phyloP scores from a whole-genome alignment of 345 rosid species.

The Arabis alpina region DNA sequence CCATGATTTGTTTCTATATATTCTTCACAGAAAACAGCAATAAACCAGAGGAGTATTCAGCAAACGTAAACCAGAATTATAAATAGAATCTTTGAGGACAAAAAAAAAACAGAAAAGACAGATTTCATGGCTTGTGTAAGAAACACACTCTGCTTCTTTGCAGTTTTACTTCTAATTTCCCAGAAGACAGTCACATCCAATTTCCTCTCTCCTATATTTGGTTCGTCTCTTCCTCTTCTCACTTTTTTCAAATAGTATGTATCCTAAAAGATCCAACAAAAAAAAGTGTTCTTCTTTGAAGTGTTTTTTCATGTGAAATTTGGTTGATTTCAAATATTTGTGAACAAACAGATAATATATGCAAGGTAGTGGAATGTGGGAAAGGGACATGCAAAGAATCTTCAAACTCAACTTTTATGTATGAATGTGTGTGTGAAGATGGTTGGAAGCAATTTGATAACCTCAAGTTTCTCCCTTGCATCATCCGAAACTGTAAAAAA shows the following conservation, averaged over 20 bases:
- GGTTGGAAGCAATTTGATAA: constrained; percentile 74
- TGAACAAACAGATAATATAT: constrained; percentile 49
- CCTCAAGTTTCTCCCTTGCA: constrained; percentile 83
- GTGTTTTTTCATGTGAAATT: constrained; percentile 16
- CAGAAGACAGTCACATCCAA: constrained; percentile 43
- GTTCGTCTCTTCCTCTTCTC: constrained; percentile 32
- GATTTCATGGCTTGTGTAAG: constrained; percentile 42
- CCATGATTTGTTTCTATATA: too few relatives aligned
- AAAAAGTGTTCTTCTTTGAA: neutral
- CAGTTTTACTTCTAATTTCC: constrained; percentile 35
- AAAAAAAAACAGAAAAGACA: constrained; percentile 2
- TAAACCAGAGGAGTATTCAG: too few relatives aligned
- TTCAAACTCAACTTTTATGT: constrained; percentile 40
- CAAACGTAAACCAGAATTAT: too few relatives aligned
- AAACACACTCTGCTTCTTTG: constrained; percentile 33
- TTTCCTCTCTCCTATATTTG: constrained; percentile 45
- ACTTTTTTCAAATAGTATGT: neutral
- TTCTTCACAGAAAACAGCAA: too few relatives aligned
- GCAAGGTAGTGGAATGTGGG: constrained; percentile 66
- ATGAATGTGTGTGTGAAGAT: constrained; percentile 65
- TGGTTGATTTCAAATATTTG: constrained; percentile 19
- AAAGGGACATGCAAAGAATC: constrained; percentile 66
- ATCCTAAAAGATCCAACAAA: neutral
- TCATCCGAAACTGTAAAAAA: constrained; percentile 70
- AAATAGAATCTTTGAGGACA: too few relatives aligned